phyloP scores from a whole-genome alignment of 805 yeast species.

The Schwanniomyces polymorphus region DNA sequence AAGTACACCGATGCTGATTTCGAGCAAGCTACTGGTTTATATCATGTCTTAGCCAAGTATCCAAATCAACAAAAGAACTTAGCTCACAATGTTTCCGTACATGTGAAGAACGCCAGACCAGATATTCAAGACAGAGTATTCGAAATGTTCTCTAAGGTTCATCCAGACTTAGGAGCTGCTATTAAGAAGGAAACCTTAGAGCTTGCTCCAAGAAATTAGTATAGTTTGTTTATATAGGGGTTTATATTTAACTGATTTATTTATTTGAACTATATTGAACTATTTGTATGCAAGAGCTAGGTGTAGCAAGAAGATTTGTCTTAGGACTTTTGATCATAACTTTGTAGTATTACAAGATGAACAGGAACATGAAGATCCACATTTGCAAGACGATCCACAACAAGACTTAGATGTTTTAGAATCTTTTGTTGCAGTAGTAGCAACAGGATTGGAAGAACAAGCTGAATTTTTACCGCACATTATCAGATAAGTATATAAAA shows the following conservation, averaged over 20 bases:
- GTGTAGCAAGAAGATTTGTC: background rate
- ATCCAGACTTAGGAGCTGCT: slow-evolving; percentile 62
- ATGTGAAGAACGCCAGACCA: slow-evolving; percentile 67
- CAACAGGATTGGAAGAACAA: background rate
- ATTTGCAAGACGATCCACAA: slow-evolving; percentile 24
- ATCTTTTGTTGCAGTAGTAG: background rate
- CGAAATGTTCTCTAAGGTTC: slow-evolving; percentile 73
- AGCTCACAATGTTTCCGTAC: slow-evolving; percentile 81
- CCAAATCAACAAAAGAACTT: slow-evolving; percentile 83
- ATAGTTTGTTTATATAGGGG: slow-evolving; percentile 5
- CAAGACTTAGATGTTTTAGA: background rate
- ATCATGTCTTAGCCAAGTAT: slow-evolving; percentile 73
- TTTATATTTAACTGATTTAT: background rate
- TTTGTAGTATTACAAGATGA: slow-evolving; percentile 44
- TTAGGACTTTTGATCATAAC: slow-evolving; percentile 16
- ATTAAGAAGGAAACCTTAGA: slow-evolving; percentile 64
- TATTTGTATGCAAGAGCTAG: background rate
- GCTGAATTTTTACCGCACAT: slow-evolving; percentile 3
- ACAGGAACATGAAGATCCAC: slow-evolving; percentile 41
- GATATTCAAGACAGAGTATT: slow-evolving; percentile 77
- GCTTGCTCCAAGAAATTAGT: slow-evolving; percentile 48
- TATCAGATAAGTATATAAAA: background rate
- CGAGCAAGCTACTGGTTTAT: slow-evolving; percentile 74
- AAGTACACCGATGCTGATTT: slow-evolving; percentile 70
- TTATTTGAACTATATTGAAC: background rate